phyloP scores from a whole-genome alignment of 352 stramenopile species.

The Elongisporangium senticosum region DNA sequence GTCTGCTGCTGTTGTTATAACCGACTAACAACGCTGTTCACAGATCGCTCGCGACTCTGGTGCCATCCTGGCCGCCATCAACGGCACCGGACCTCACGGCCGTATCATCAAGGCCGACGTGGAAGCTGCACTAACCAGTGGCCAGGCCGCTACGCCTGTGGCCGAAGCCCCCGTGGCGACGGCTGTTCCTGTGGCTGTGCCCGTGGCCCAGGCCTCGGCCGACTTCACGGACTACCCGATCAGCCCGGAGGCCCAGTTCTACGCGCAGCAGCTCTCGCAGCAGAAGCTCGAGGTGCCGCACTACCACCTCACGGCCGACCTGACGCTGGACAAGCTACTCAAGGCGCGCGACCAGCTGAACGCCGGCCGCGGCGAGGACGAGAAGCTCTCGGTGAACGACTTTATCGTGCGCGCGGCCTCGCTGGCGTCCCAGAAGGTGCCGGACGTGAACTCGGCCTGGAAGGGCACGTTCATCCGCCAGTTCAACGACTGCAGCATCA shows the following conservation, averaged over 20 bases:
- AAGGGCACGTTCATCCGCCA: conserved; percentile 91
- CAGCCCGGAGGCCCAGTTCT: conserved; percentile 61
- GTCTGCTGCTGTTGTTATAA: conserved; percentile 34
- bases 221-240: conserved; percentile 94
- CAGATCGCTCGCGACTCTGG: conserved; percentile 72
- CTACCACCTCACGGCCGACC: conserved; percentile 96
- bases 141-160: conserved; percentile 21
- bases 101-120: conserved; percentile 95
- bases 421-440: conserved; percentile 95
- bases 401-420: conserved; percentile 96
- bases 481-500: conserved; percentile 95
- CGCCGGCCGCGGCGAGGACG: conserved; percentile 86
- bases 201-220: conserved; percentile 31
- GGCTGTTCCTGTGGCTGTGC: conserved; percentile 16
- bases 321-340: conserved; percentile 91
- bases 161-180: conserved; percentile 17
- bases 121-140: conserved; percentile 80
- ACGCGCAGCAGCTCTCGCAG: conserved; percentile 87
- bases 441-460: conserved; percentile 87
- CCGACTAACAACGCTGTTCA: conserved; percentile 33
- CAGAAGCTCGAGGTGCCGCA: conserved; percentile 95
- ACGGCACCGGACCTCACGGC: conserved; percentile 81
- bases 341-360: conserved; percentile 88
- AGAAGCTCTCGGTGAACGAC: conserved; percentile 97
- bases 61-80: conserved; percentile 55